Base-by-base conservation (phyloP, 2,329 filamentous ascomycete species). In the Sarocladiaceae sp. region DNA sequence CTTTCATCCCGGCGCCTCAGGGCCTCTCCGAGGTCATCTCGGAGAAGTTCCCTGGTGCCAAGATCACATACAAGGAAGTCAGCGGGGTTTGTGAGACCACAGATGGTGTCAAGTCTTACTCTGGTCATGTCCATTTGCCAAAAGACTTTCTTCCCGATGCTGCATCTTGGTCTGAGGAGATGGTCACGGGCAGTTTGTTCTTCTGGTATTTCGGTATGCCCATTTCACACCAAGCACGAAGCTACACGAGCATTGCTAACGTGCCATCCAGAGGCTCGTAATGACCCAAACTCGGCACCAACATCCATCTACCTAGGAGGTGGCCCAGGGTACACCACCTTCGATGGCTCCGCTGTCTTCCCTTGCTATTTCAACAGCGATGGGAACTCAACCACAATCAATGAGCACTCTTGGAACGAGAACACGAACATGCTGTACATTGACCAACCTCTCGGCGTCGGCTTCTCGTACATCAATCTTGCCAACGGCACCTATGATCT, bases 261-360 rank as follows among this genome's bases (percentile, higher is more conserved):
- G 29, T 33, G 29, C 29, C 10, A 33, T 33, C 10, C 22, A 62
- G 70, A 65, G 26, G 67, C 69, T 0, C 66, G 71, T 8, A 62
- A 70, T 6, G 51, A 61, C 4, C 52, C 61, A 1, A 46, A 44
- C 1, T 58, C 51, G 17, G 62, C 59, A 1, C 57, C 58, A 0
- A 62, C 59, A 2, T 57, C 71, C 74, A 78, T 86, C 61, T 86
- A 79, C 74, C 69, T 86, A 53, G 84, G 83, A 61, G 83, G 83
- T 46, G 83, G 83, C 1, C 83, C 83, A 0, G 83, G 83, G 4
- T 71, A 73, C 47, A 80, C 77, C 58, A 83, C 79, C 22, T 76
- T 86, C 71, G 73, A 81, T 42, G 79, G 79, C 22, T 67, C 84
- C 42, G 84, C 84, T 56, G 68, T 73, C 51, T 82, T 82, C 13